Base-by-base conservation (phyloP, 1,139 yeast species). In the Diutina sp. region DNA sequence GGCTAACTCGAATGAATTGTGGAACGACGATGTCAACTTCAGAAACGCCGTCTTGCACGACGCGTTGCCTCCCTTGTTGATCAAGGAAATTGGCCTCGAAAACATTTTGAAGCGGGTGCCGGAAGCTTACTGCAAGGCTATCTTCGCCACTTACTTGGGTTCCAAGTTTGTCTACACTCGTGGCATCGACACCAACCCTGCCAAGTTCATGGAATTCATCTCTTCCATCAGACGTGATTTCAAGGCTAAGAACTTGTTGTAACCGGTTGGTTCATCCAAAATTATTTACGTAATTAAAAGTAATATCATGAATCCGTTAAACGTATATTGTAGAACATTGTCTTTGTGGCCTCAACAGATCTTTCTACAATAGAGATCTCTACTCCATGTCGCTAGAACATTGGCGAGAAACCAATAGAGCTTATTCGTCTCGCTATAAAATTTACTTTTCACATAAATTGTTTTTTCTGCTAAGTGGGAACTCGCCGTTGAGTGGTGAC, bases 131-230 rank as follows among this genome's bases (percentile, higher is more conserved):
- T 77, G 91, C 67, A 85, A 84, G 67, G 96, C 97, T 12, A 82
- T 93, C 62, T 88, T 93, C 68, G 97, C 97, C 56, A 88, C 96
- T 52, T 87, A 84, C 67, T 79, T 93, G 65, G 95, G 97, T 16
- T 89, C 97, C 51, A 80, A 87, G 58, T 93, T 88, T 71, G 96
- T 93, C 60, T 93, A 93, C 72, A 80, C 89, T 56, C 79, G 85
- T 67, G 97, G 98, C 57, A 80, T 86, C 62, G 90, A 82, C 64
- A 82, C 90, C 51, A 86, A 86, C 67, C 95, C 93, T 57, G 95
- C 95, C 58, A 82, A 78, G 63, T 88, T 89, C 71, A 84, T 88
- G 70, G 95, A 87, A 69, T 87, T 78, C 66, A 83, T 84, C 72
- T 71, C 77, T 55, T 71, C 73, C 50, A 68, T 70, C 56, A 72